These are phyloP conservation scores for Hypoxylon cercidicola DNA, from an alignment of 495 filamentous ascomycete genomes.

Conservation along the genomic window DNA sequence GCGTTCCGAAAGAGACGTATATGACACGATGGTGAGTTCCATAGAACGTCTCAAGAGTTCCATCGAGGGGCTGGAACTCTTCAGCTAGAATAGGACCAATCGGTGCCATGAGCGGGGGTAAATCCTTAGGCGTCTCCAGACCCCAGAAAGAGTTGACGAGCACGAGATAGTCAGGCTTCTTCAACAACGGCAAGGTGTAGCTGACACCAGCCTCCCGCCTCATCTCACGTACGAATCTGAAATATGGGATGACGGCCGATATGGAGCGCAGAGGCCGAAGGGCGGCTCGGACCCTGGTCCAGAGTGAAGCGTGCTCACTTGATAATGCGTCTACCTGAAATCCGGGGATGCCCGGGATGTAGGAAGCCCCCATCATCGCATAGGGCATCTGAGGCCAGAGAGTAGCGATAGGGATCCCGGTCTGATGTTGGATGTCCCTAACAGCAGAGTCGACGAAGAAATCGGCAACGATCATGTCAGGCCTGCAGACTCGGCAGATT, in stretches of 20 bases:
- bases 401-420: slow-evolving; percentile 48
- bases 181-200: slow-evolving; percentile 28
- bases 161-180: slow-evolving; percentile 54
- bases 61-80: slow-evolving; percentile 41
- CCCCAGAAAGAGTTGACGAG: slow-evolving; percentile 57
- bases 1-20: slow-evolving; percentile 54
- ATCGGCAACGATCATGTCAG: slow-evolving; percentile 52
- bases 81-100: slow-evolving; percentile 52
- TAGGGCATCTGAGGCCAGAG: slow-evolving; percentile 53
- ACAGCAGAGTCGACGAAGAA: slow-evolving; percentile 52
- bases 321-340: slow-evolving; percentile 51
- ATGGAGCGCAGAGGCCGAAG: slow-evolving; percentile 37
- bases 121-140: slow-evolving; percentile 51
- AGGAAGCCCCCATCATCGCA: slow-evolving; percentile 47
- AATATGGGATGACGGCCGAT: slow-evolving; percentile 38
- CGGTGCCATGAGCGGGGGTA: slow-evolving; percentile 48
- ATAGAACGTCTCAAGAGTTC: slow-evolving; percentile 37
- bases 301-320: slow-evolving; percentile 49
- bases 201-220: slow-evolving; percentile 43
- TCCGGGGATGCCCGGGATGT: slow-evolving; percentile 53
- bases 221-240: slow-evolving; percentile 47
- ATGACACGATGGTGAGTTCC: slow-evolving; percentile 36
- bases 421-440: slow-evolving; percentile 48
- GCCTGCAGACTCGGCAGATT: slow-evolving; percentile 33
- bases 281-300: slow-evolving; percentile 47